Conservation (phyloP, 2,329 filamentous ascomycete genomes). For the Diaporthe ilicicola region DNA sequence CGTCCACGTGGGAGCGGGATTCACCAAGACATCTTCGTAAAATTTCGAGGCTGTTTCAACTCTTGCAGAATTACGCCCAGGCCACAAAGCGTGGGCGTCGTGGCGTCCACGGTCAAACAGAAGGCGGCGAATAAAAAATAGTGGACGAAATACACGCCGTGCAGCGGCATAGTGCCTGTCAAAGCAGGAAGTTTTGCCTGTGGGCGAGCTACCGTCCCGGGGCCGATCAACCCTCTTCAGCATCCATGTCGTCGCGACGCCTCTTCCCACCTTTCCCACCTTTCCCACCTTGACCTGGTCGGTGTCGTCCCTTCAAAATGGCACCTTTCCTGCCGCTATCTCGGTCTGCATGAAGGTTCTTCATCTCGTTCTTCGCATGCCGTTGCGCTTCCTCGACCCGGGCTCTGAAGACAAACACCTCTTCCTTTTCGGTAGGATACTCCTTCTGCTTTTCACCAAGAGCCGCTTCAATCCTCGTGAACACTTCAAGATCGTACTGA, state of each 20-base stretch:
- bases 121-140: background rate
- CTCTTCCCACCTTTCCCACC: conserved; percentile 51
- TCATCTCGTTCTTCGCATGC: conserved; percentile 82
- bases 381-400: conserved; percentile 86
- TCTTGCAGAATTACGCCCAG: background rate
- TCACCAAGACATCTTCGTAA: background rate
- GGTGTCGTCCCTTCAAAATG: conserved; percentile 53
- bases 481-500: conserved; percentile 75
- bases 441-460: conserved; percentile 79
- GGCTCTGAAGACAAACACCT: conserved; percentile 82
- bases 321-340: conserved; percentile 66
- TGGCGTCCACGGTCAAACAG: background rate
- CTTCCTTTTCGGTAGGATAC: conserved; percentile 77
- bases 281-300: conserved; percentile 44
- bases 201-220: background rate
- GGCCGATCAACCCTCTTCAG: conserved; percentile 68
- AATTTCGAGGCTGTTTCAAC: background rate
- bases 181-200: background rate
- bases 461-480: conserved; percentile 81
- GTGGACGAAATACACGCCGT: background rate
- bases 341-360: conserved; percentile 70
- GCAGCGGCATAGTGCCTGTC: background rate
- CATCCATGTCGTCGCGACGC: conserved; percentile 73
- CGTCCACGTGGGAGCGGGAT: background rate
- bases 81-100: background rate